Conservation (phyloP, 2,329 filamentous ascomycete species). For the Penicillium occitanis region DNA sequence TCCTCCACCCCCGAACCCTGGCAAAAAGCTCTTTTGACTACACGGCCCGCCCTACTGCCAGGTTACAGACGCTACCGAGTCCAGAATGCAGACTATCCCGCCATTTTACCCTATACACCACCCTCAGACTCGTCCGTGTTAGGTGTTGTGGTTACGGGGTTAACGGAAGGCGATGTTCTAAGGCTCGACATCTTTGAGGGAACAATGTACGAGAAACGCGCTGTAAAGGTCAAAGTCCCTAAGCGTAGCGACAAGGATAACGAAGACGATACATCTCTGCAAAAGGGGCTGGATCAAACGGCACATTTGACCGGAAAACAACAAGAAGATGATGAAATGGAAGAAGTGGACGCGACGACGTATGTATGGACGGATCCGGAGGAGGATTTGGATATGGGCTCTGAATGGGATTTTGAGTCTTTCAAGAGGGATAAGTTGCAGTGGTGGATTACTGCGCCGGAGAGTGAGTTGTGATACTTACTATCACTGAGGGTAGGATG, state of each 20-base stretch:
- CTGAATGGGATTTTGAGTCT: constrained; percentile 84
- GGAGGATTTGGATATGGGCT: constrained; percentile 58
- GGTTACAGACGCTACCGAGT: constrained; percentile 72
- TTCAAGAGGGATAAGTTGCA: constrained; percentile 75
- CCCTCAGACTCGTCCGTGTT: constrained; percentile 53
- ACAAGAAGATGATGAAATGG: constrained; percentile 16
- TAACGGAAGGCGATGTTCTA: constrained; percentile 73
- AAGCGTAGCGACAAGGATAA: constrained; percentile 26
- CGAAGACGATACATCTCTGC: constrained; percentile 36
- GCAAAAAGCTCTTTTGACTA: constrained; percentile 57
- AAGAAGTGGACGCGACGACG: constrained; percentile 55
- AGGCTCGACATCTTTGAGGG: constrained; percentile 85
- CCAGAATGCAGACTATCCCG: constrained; percentile 72
- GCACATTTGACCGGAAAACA: constrained; percentile 44
- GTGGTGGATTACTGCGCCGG: constrained; percentile 55
- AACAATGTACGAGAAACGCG: constrained; percentile 61
- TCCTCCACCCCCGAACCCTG: constrained; percentile 51
- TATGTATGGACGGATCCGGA: constrained; percentile 62
- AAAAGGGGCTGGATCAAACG: constrained; percentile 45
- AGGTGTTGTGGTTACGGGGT: constrained; percentile 73
- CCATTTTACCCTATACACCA: constrained; percentile 54
- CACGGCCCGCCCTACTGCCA: constrained; percentile 73
- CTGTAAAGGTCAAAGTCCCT: constrained; percentile 47
- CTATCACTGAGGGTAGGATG: not conserved
- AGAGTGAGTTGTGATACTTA: constrained; percentile 40